Percentiles rank a stretch among this genome's conserved stretches.
phyloP scores from a whole-genome alignment of 2,329 filamentous ascomycete species.

The Hypocreales sp. region DNA sequence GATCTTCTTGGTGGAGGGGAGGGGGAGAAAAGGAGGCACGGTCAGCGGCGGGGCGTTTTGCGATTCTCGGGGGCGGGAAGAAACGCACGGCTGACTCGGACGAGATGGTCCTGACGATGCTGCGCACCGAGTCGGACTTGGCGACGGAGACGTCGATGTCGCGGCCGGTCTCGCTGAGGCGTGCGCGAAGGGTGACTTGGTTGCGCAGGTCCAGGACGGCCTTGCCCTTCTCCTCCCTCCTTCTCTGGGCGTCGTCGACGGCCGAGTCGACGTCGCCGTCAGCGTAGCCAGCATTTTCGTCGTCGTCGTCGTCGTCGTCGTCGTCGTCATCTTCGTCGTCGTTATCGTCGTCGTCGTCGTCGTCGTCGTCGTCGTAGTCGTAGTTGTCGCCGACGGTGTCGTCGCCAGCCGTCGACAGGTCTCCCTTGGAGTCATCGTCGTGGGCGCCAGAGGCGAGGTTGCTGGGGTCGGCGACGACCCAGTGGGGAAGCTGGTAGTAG shows the following conservation, averaged over 20 bases:
- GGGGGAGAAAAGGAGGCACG: slow-evolving; percentile 20
- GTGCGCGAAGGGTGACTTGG: slow-evolving; percentile 39
- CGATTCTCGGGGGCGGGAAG: slow-evolving; percentile 1
- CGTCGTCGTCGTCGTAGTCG: slow-evolving; percentile 15
- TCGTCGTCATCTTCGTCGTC: not conserved
- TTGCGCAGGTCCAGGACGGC: slow-evolving; percentile 35
- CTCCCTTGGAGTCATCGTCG: slow-evolving; percentile 8
- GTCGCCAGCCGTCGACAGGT: slow-evolving; percentile 23
- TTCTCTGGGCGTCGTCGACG: slow-evolving; percentile 18
- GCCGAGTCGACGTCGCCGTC: slow-evolving; percentile 8
- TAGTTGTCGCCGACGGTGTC: slow-evolving; percentile 20
- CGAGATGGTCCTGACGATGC: slow-evolving; percentile 45
- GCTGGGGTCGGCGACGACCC: slow-evolving; percentile 51
- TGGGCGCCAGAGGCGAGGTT: slow-evolving; percentile 29
- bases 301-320: slow-evolving; percentile 20
- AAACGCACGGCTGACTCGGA: slow-evolving; percentile 7
- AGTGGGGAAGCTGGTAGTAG: slow-evolving; percentile 53
- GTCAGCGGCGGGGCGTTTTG: slow-evolving; percentile 1
- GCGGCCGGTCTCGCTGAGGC: slow-evolving; percentile 50
- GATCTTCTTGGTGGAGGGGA: slow-evolving; percentile 42
- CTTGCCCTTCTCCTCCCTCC: slow-evolving; percentile 45
- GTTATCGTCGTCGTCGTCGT: slow-evolving; percentile 16
- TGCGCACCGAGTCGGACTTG: slow-evolving; percentile 47
- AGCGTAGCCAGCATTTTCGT: slow-evolving; percentile 19
- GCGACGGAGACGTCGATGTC: slow-evolving; percentile 44